Evolutionary conservation across 1,284 basidiomycete species (phyloP), one percentile per base, ranked within the genome.

Genomic region (Coniferiporia sulphurascens): DNA sequence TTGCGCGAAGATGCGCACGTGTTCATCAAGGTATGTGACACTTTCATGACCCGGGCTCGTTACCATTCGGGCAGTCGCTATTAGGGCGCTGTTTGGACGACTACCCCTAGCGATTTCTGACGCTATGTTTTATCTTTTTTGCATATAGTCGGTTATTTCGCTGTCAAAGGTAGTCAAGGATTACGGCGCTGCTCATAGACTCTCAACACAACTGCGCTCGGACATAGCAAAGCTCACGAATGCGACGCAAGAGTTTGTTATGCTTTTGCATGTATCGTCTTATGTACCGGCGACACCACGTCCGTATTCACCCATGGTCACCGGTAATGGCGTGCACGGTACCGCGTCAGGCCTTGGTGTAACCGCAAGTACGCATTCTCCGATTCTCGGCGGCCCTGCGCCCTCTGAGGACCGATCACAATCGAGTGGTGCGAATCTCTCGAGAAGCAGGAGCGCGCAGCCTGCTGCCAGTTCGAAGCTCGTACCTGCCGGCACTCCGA

Each of bases 211-310:
- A 44, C 73, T 91, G 52, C 81, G 86, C 58, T 78, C 74, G 52
- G 83, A 84, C 67, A 85, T 91, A 75, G 81, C 86, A 52, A 81
- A 82, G 62, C 77, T 92, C 61, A 88, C 85, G 44, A 87, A 89
- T 65, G 80, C 85, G 27, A 89, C 89, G 8, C 86, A 91, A 70
- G 87, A 88, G 68, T 86, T 90, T 64, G 83, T 87, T 54, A 87
- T 89, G 66, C 76, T 92, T 52, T 73, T 91, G 15, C 87, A 89
- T 68, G 85, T 89, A 52, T 89, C 89, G n/a, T 89, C 88, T 0
- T 86, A 87, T 67, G 83, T 89, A 35, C 78, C 82, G 1, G 71
- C 76, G 4, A 77, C 79, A 0, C 75, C 82, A 36, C 75, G 83
- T 36, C 75, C 85, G 13, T 83, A 82, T 68, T 85, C 86, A 38